Evolutionary conservation across 345 rosid species (phyloP), one percentile per base, ranked within the genome.

Genomic region (Excoecaria agallocha): DNA sequence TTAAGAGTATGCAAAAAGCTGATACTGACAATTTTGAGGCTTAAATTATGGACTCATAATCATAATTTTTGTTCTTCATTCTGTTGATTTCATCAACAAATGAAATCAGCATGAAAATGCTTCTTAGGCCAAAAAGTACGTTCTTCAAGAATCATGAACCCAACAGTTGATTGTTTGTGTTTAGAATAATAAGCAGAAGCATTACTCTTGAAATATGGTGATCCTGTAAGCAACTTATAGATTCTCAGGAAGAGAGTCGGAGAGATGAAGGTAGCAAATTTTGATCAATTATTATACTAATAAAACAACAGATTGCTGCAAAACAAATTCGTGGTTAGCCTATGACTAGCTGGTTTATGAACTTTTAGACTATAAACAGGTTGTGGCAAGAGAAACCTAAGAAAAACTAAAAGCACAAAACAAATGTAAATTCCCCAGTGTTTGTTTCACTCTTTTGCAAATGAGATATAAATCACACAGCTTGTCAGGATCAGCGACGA

Each of bases 271-370:
- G 60, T 13, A 11, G 65, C 41, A 43, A 54, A 3, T 54, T 48
- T 24, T 8, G 45, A 24, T 55, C 19, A 57, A 25, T 66, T n/a
- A 64, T 66, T 58, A 55, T 56, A 46, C 66, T 17, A 56, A 38
- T 24, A 19, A 58, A 37, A 48, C 67, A 57, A 10, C 43, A 69
- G 25, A 38, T 51, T 39, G 50, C 1, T 11, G 20, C 30, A 30
- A 39, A 62, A 51, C 56, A 12, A 69, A 39, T 24, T 2, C 15
- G 58, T 25, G 30, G 80, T 77, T 77, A 77, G 80, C 71, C 76
- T 71, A 65, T 1, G 7, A 76, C 71, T 70, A 54, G 25, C 25
- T 22, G 50, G 38, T 43, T 46, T 43, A 45, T 56, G 48, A 60
- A 41, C 73, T 68, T 59, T n/a, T 22, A 48, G 20, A 69, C 30